These are phyloP conservation scores for Rosellinia necatrix DNA, from an alignment of 2,329 filamentous ascomycete species.

Conservation along the genomic window DNA sequence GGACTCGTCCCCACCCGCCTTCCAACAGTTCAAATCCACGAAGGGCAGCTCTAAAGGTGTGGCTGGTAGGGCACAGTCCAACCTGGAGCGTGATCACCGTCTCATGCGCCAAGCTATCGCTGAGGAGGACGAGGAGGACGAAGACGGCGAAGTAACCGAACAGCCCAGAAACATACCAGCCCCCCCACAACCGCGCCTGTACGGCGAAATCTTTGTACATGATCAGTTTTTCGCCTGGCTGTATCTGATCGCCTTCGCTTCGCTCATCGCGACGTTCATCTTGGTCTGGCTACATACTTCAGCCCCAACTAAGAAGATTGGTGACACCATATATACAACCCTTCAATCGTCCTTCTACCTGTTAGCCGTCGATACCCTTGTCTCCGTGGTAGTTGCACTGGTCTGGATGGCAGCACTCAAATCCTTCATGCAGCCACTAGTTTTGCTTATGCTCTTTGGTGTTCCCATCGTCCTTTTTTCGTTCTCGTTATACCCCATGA, in stretches of 20 bases:
- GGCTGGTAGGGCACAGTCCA: conserved; percentile 47
- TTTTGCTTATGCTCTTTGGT: conserved; percentile 78
- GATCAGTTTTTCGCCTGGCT: conserved; percentile 92
- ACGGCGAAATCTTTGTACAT: conserved; percentile 75
- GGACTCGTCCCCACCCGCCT: conserved; percentile 63
- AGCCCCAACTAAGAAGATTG: conserved; percentile 70
- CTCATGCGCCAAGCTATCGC: conserved; percentile 46
- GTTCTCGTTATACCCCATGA: conserved; percentile 88
- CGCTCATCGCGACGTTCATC: conserved; percentile 85
- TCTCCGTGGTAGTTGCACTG: conserved; percentile 86
- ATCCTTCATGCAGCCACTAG: conserved; percentile 84
- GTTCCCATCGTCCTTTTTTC: conserved; percentile 86
- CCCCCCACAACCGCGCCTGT: conserved; percentile 59
- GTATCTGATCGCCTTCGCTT: conserved; percentile 82
- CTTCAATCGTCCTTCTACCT: conserved; percentile 86
- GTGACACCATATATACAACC: conserved; percentile 93
- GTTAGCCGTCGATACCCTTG: conserved; percentile 85
- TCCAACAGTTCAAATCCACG: conserved; percentile 60
- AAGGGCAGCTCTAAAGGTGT: conserved; percentile 46
- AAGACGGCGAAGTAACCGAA: conserved; percentile 34
- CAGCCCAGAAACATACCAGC: conserved; percentile 41
- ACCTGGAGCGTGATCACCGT: conserved; percentile 55
- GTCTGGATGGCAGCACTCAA: conserved; percentile 88
- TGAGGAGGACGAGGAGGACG: conserved; percentile 43
- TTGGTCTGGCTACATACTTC: conserved; percentile 90